Evolutionary conservation across 352 stramenopile species (phyloP), one percentile per base, ranked within the genome.

Genomic region (Globisporangium cystogenes): DNA sequence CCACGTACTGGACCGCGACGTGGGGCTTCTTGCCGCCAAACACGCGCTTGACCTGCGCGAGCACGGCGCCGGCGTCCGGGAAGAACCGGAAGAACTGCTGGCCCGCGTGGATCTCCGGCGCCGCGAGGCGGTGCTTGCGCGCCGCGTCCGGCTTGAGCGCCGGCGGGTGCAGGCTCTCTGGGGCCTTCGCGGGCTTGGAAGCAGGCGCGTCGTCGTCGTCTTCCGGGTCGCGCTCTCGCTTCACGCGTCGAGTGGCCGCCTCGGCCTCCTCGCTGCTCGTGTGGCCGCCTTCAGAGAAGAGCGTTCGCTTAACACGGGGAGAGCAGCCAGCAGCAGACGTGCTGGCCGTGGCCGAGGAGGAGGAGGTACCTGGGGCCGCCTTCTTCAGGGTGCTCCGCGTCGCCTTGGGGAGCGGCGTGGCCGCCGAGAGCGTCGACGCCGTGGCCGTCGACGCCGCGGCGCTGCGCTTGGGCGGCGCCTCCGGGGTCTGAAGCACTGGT

Each of bases 41-140:
- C 1, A 94, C 75, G 16, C 81, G 81, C 55, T 86, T 88, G 23
- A 94, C 71, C 43, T 92, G 67, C 0, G 76, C 72, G 33, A 92
- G 48, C 10, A 83, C 62, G 7, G 79, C 72, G 16, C 78, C 80
- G 12, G 62, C 49, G 14, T 83, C 68, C 0, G 76, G 76, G 37
- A 90, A 81, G 43, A 84, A 89, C 12, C 79, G 81, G 31, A 80
- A 94, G 27, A 91, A 94, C 33, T 77, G 74, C 37, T 92, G 83
- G 7, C 79, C 79, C 5, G 65, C 68, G 23, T 55, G 57, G 23
- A 94, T 81, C 46, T 78, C 65, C 10, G 83, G 83, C 2, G 71
- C 53, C 2, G 64, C 57, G 42, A 94, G 61, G 24, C 77, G 70
- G 26, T 52, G 48, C 10, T 70, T 75, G 27, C 83, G 79, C 12